These are phyloP conservation scores for Epichloe glyceriae DNA, from an alignment of 2,329 filamentous ascomycete species.

Conservation along the genomic window DNA sequence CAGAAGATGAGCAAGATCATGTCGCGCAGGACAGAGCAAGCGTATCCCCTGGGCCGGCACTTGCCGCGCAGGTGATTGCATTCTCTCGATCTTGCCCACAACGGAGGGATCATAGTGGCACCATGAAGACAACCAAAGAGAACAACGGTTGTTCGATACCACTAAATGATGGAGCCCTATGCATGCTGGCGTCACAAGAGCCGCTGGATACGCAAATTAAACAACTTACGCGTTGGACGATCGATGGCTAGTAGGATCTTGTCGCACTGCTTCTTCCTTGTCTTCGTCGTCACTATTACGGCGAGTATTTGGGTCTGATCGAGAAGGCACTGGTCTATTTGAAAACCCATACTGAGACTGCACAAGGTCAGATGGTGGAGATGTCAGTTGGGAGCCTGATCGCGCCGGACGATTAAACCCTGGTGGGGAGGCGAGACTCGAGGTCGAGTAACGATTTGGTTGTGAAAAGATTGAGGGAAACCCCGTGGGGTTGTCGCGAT, in stretches of 20 bases:
- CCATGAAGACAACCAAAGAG: neutral
- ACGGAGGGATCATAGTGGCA: neutral
- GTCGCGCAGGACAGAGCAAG: neutral
- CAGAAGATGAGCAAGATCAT: neutral
- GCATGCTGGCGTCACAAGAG: neutral
- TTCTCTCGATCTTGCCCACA: neutral
- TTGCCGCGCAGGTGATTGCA: neutral
- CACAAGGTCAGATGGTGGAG: slow-evolving; percentile 54
- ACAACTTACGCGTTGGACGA: slow-evolving; percentile 65
- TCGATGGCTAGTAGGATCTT: slow-evolving; percentile 58
- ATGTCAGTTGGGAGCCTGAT: slow-evolving; percentile 68
- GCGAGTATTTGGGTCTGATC: slow-evolving; percentile 74
- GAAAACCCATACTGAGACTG: slow-evolving; percentile 44
- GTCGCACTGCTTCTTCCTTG: slow-evolving; percentile 60
- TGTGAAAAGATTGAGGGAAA: slow-evolving; percentile 73
- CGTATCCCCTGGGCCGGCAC: neutral
- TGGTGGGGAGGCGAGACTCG: slow-evolving; percentile 72
- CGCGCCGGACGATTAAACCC: slow-evolving; percentile 62
- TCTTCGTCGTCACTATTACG: slow-evolving; percentile 88
- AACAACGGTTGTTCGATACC: neutral
- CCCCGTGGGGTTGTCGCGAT: slow-evolving; percentile 55
- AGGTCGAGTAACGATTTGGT: slow-evolving; percentile 78
- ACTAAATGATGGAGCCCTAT: neutral
- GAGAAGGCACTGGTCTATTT: slow-evolving; percentile 48
- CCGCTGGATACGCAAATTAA: neutral